Percentiles rank a stretch among this genome's conserved stretches.
Evolutionary conservation across 495 filamentous ascomycete genomes (phyloP).

Genomic region (Penicillium alfredii): DNA sequence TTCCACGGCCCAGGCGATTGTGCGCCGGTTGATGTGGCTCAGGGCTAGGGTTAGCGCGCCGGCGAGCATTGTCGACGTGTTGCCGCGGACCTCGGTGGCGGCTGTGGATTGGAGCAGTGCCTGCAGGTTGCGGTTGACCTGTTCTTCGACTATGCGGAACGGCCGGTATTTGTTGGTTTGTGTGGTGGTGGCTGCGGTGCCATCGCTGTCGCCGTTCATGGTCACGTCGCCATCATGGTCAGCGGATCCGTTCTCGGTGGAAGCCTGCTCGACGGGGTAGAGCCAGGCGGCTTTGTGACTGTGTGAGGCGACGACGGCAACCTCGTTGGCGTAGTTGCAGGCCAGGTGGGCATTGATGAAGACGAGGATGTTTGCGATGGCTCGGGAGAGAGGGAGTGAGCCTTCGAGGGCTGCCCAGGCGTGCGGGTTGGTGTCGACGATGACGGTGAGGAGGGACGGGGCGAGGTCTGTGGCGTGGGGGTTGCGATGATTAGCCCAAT

Average conservation of each 20-base stretch:
- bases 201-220: constrained; percentile 24
- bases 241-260: constrained; percentile 19
- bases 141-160: constrained; percentile 77
- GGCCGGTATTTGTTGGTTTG: constrained; percentile 90
- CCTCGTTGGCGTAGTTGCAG: constrained; percentile 84
- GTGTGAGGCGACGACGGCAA: constrained; percentile 89
- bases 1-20: constrained; percentile 41
- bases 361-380: constrained; percentile 84
- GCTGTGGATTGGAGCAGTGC: constrained; percentile 62
- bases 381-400: constrained; percentile 75
- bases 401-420: constrained; percentile 78
- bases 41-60: constrained; percentile 88
- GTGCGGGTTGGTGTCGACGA: constrained; percentile 94
- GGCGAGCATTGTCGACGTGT: constrained; percentile 73
- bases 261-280: constrained; percentile 52
- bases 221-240: constrained; percentile 34
- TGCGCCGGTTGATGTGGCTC: constrained; percentile 70
- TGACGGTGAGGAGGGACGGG: constrained; percentile 82
- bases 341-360: constrained; percentile 95
- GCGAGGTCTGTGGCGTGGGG: constrained; percentile 52
- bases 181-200: constrained; percentile 10
- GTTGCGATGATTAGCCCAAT: constrained; percentile 1
- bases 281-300: constrained; percentile 79
- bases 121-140: constrained; percentile 64
- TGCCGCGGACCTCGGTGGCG: constrained; percentile 49